Percentiles rank a stretch among this genome's conserved stretches.
Conservation (phyloP, 331 rosid species). For the Malus hybrid region DNA sequence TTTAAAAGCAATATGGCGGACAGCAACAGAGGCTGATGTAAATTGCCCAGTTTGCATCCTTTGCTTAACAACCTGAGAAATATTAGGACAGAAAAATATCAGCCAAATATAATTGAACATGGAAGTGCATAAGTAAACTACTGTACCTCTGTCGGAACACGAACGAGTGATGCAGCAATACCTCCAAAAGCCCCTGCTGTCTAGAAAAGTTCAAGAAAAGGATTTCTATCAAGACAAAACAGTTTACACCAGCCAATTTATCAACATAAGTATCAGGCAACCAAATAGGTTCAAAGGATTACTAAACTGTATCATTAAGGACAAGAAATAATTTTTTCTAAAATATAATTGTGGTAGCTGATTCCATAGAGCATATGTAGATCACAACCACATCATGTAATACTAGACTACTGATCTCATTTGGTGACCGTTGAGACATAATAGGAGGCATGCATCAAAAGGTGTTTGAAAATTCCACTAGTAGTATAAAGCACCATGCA, state of each 20-base stretch:
- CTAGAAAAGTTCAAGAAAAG: conserved; percentile 28
- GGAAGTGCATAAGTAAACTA: conserved; percentile 12
- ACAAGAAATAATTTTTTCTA: background rate
- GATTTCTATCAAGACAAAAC: background rate
- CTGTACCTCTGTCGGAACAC: conserved; percentile 98
- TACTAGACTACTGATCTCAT: background rate
- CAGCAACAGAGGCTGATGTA: conserved; percentile 75
- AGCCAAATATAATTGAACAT: conserved; percentile 10
- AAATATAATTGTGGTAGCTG: background rate
- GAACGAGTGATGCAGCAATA: conserved; percentile 83
- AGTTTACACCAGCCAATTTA: background rate
- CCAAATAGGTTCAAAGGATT: background rate
- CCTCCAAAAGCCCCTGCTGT: conserved; percentile 97
- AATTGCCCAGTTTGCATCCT: conserved; percentile 96
- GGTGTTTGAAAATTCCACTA: background rate
- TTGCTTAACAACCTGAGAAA: conserved; percentile 86
- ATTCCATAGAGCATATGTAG: background rate
- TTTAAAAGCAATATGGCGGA: conserved; percentile 62
- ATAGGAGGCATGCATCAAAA: background rate
- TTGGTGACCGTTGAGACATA: background rate
- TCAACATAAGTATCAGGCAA: background rate
- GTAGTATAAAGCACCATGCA: background rate
- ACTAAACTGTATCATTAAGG: background rate
- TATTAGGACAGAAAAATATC: conserved; percentile 12
- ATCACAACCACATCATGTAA: background rate